Conservation (phyloP, 2,329 filamentous ascomycete species). For the Fusarium torreyae region DNA sequence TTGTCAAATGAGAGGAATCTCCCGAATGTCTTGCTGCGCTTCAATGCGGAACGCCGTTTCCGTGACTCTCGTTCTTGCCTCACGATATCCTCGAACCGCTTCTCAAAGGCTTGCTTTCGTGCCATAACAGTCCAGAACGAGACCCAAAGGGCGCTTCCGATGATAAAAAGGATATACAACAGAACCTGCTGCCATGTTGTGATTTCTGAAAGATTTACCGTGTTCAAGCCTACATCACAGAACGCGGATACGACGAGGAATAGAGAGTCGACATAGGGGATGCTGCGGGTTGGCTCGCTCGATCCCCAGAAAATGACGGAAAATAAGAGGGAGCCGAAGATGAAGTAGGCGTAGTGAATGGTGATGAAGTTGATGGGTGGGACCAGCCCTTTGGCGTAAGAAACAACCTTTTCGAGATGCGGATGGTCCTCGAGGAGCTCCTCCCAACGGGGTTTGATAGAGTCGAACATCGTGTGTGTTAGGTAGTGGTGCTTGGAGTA, state of each 20-base stretch:
- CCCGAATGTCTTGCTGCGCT: conserved; percentile 33
- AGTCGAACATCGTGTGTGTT: conserved; percentile 39
- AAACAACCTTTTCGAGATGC: conserved; percentile 21
- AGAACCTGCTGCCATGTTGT: conserved; percentile 79
- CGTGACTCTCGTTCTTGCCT: conserved; percentile 56
- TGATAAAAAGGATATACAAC: conserved; percentile 75
- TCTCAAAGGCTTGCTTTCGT: conserved; percentile 74
- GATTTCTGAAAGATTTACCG: conserved; percentile 73
- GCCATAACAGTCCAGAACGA: conserved; percentile 75
- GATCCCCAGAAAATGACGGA: conserved; percentile 74
- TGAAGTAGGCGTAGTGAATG: conserved; percentile 78
- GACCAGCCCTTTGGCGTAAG: conserved; percentile 34
- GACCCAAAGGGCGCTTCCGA: conserved; percentile 78
- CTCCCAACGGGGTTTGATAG: conserved; percentile 42
- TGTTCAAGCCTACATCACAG: conserved; percentile 78
- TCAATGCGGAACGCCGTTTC: conserved; percentile 39
- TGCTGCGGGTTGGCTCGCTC: conserved; percentile 64
- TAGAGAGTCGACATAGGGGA: conserved; percentile 75
- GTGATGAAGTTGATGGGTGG: conserved; percentile 73
- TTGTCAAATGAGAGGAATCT: conserved; percentile 43
- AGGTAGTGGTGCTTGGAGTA: conserved; percentile 3
- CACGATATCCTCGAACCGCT: conserved; percentile 69
- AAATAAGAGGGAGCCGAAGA: conserved; percentile 67
- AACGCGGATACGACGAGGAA: conserved; percentile 78
- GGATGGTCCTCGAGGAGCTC: conserved; percentile 44